Evolutionary conservation across 805 yeast genomes (phyloP).

Genomic region (Candida fluviatilis): DNA sequence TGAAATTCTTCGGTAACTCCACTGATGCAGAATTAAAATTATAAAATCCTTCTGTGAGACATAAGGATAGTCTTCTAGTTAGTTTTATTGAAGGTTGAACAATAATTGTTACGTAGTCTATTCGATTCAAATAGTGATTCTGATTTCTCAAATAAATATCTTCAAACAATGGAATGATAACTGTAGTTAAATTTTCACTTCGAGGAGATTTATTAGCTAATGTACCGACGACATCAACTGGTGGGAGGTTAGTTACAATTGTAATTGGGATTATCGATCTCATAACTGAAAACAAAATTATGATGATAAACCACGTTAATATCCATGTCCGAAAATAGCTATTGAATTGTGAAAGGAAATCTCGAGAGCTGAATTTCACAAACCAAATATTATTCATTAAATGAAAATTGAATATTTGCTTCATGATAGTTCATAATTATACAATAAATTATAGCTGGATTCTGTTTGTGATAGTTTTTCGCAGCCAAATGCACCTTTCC

Average conservation of each 20-base stretch:
- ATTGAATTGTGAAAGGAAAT: too few species aligned
- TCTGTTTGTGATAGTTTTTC: too few species aligned
- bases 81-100: too few species aligned
- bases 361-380: too few species aligned
- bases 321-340: not conserved
- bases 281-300: not conserved
- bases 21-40: constrained; percentile 5
- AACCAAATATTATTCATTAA: too few species aligned
- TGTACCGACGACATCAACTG: constrained; percentile 13
- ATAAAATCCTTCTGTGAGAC: constrained; percentile 10
- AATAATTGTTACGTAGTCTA: too few species aligned
- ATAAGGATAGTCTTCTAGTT: constrained; percentile 14
- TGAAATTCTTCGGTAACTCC: not conserved
- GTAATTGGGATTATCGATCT: not conserved
- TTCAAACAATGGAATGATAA: constrained; percentile 6
- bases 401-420: too few species aligned
- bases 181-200: not conserved
- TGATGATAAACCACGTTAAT: not conserved
- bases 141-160: constrained; percentile 19
- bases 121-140: constrained; percentile 12
- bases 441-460: too few species aligned
- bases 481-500: constrained; percentile 5
- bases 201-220: too few species aligned
- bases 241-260: constrained; percentile 9
- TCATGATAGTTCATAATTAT: too few species aligned